Evolutionary conservation across 75 land plant species (phyloP), one percentile per base, ranked within the genome.

Genomic region (Pinus tabuliformis): DNA sequence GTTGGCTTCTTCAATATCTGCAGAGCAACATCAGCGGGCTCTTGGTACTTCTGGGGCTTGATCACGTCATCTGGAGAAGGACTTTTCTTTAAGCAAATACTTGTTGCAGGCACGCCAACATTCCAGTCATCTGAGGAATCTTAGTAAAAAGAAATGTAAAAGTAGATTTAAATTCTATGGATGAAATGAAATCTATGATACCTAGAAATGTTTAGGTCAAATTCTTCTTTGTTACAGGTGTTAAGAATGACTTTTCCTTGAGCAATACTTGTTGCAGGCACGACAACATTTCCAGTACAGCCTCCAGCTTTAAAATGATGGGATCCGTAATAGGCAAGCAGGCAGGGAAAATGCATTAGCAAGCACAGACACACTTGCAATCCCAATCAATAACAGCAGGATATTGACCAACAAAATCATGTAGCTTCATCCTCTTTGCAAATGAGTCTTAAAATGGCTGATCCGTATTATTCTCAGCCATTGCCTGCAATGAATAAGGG

Each of bases 211-310:
- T 68, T 39, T 39, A 68, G 52, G 71, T 68, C 71, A 68, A 45
- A n/a, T 39, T 20, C 13, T 39, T 11, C 54, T 11, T 49, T 11
- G 12, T 11, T 49, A 2, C 54, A 9, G 54, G 54, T 49, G 54
- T 68, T 52, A 9, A 42, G 52, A n/a, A 18, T 68, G 52, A 42
- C n/a, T 68, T 68, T 68, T 68, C 71, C 71, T 37, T 64, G n/a
- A 12, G 11, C 71, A 37, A 12, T 39, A 18, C 71, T 66, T 66
- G 49, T 21, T 39, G 52, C 49, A 39, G 49, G 52, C 45, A 66
- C 39, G 71, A 12, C 18, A 6, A 18, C 71, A 66, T 66, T 66
- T 39, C 71, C 71, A 37, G 49, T 21, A 2, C 45, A 66, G 39
- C 39, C 71, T 14, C 52, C 37, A 39, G 71, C 39, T 39, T 5